Base-by-base conservation (phyloP, 371 early-diverging fungal genomes). In the Mucor irregularis region DNA sequence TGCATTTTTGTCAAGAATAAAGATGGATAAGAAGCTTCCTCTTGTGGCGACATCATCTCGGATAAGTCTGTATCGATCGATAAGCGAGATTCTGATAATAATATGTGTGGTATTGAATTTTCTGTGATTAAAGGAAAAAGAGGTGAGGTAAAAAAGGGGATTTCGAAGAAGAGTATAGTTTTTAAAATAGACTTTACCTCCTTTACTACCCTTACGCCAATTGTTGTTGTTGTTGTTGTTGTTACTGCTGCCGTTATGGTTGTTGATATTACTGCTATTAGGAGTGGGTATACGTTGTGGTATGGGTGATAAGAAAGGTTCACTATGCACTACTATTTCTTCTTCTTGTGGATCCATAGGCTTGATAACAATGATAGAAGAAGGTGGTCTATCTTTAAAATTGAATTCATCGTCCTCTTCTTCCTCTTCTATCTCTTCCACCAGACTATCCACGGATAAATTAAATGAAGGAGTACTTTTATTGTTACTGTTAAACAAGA, bases 341-440 rank as follows among this genome's bases (percentile, higher is more conserved):
- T 42, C 42, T 42, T 42, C 22, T 19, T 38, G 25, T 13, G 46
- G 51, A 13, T 67, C 56, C 9, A 49, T 48, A 35, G 56, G 61
- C 17, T 45, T 48, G 13, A 50, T 55, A 29, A 65, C 64, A 28
- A 68, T 57, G 22, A 71, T 47, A 13, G 69, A 50, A 16, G 77
- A 76, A 28, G 73, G 73, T 2, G 77, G 74, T 64, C 75, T 54
- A 42, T 64, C 66, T 7, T 62, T 56, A 51, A 77, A 73, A 40
- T 72, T 62, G 25, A 77, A 74, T 8, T 73, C 76, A 6, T 73
- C 74, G 0, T 67, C 73, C 5, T 64, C 67, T 0, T 67, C 65
- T 0, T 58, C 64, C 39, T 39, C 39, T 39, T 19, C 21, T 9
- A 21, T 21, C 14, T 65, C 62, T 25, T 46, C 60, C 24, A 47